Percentiles rank a stretch among this genome's conserved stretches.
Conservation (phyloP, 345 rosid species). For the Salix caprea region DNA sequence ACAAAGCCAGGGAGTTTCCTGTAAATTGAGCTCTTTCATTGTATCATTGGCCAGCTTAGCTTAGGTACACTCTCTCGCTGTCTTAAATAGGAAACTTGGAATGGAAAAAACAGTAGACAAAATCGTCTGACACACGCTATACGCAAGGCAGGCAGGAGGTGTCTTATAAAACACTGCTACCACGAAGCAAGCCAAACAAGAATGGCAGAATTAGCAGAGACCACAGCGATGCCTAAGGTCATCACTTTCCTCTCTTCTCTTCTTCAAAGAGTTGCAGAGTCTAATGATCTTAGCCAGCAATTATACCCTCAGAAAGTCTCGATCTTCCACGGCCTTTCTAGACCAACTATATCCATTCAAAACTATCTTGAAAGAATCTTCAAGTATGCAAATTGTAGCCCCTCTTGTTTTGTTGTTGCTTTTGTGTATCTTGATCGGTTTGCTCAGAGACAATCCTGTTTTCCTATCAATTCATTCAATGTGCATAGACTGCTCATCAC, state of each 20-base stretch:
- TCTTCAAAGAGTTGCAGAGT: slow-evolving; percentile 45
- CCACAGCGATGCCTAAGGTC: slow-evolving; percentile 41
- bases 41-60: slow-evolving; percentile 8
- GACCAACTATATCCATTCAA: slow-evolving; percentile 56
- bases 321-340: slow-evolving; percentile 46
- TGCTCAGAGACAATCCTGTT: slow-evolving; percentile 43
- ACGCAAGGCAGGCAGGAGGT: slow-evolving; percentile 1
- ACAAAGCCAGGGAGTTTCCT: background rate
- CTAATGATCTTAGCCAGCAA: slow-evolving; percentile 36
- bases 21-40: slow-evolving; percentile 8
- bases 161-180: slow-evolving; percentile 20
- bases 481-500: slow-evolving; percentile 67
- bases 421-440: slow-evolving; percentile 71
- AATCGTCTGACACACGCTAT: slow-evolving; percentile 6
- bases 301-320: slow-evolving; percentile 41
- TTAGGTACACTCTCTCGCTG: background rate
- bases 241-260: slow-evolving; percentile 45
- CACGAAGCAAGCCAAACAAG: background rate
- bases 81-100: background rate
- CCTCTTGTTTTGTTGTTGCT: slow-evolving; percentile 68
- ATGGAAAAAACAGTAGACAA: background rate
- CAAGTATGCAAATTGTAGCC: slow-evolving; percentile 66
- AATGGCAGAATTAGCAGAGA: slow-evolving; percentile 26
- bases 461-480: slow-evolving; percentile 57
- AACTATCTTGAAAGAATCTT: slow-evolving; percentile 70